Conservation (phyloP, 2,329 filamentous ascomycete genomes). For the Trichoderma cornu-damae region DNA sequence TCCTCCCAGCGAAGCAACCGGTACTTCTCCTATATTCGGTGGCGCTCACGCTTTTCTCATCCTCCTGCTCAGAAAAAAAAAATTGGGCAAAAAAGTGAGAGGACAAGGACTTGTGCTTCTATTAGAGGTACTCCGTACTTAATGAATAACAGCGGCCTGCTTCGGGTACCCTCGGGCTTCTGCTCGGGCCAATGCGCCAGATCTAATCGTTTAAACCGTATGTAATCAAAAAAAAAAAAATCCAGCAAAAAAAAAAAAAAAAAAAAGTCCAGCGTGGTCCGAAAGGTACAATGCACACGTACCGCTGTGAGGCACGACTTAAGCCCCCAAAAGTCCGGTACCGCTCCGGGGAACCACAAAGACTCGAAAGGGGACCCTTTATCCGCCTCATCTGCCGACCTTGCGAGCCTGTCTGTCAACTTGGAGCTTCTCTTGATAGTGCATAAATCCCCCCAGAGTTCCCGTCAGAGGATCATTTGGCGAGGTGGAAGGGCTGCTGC, state of each 20-base stretch:
- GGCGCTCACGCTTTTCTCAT: neutral
- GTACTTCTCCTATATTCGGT: neutral
- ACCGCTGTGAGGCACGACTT: constrained; percentile 7
- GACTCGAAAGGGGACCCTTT: neutral
- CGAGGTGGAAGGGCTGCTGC: neutral
- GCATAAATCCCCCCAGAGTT: neutral
- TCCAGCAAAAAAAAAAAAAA: too few relatives aligned
- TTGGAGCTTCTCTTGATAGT: neutral
- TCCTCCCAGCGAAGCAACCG: too few relatives aligned
- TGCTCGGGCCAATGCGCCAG: too few relatives aligned
- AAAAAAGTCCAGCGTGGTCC: neutral
- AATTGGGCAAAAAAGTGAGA: too few relatives aligned
- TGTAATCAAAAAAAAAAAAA: too few relatives aligned
- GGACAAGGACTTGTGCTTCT: neutral
- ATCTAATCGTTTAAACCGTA: too few relatives aligned
- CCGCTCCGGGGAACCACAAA: constrained; percentile 12
- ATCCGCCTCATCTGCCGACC: neutral
- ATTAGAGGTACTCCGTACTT: too few relatives aligned
- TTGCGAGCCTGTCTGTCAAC: neutral
- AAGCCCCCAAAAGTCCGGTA: constrained; percentile 19
- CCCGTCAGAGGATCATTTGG: neutral
- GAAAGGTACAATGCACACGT: neutral
- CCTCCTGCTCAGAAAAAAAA: neutral
- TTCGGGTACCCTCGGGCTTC: neutral
- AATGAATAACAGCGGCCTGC: neutral